A percentile compares a stretch with the other conserved stretches of the same genome.
phyloP scores from a whole-genome alignment of 768 basidiomycete species.

The Boletellus ananas region DNA sequence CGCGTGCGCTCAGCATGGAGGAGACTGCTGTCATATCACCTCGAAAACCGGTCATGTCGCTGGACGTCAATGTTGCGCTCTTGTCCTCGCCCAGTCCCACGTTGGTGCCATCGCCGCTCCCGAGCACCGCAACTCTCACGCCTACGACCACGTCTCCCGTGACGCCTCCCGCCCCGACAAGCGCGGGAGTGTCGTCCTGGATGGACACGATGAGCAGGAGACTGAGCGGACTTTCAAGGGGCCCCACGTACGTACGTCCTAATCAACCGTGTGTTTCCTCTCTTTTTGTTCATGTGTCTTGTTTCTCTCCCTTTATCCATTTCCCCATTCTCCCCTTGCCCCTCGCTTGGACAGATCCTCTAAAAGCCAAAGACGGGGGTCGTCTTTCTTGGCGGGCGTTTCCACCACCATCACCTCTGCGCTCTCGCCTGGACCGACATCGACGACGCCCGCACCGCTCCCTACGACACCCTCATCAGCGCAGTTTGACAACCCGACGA shows the following conservation, averaged over 20 bases:
- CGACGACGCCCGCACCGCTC: constrained; percentile 23
- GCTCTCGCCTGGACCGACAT: constrained; percentile 37
- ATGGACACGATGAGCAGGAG: constrained; percentile 59
- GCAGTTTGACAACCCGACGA: constrained; percentile 22
- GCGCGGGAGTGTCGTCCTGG: constrained; percentile 40
- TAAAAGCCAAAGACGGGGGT: constrained; percentile 66
- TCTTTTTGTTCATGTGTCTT: too few species aligned
- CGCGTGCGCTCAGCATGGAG: neutral
- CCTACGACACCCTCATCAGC: neutral
- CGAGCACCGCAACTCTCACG: neutral
- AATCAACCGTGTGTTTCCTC: too few species aligned
- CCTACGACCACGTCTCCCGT: neutral
- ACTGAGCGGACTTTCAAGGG: constrained; percentile 53
- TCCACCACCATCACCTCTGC: constrained; percentile 53
- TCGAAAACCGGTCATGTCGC: neutral
- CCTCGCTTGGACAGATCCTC: constrained; percentile 45
- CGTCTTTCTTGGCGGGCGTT: constrained; percentile 60
- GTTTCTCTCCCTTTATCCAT: constrained; percentile 10
- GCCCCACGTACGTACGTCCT: constrained; percentile 43
- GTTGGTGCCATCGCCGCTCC: neutral
- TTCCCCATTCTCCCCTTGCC: neutral
- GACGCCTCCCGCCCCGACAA: constrained; percentile 19
- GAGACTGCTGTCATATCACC: neutral
- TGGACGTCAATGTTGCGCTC: constrained; percentile 13
- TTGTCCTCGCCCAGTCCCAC: constrained; percentile 11